Percentiles rank a stretch among this genome's conserved stretches.
Conservation (phyloP, 352 stramenopile species). For the Blastocystis hominis region DNA sequence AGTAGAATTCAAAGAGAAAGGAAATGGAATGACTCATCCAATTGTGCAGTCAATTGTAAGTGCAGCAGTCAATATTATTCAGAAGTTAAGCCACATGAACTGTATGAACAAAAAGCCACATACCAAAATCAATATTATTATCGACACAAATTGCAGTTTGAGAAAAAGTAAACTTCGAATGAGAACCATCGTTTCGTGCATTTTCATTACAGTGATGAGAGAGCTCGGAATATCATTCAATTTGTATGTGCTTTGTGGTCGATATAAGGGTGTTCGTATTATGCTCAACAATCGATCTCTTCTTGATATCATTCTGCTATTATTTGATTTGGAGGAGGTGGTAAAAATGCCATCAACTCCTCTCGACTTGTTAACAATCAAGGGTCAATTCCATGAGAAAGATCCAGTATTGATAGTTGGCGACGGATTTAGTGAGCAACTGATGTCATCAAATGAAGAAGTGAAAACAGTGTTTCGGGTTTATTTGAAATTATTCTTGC, state of each 20-base stretch:
- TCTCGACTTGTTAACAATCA: not conserved
- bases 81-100: not conserved
- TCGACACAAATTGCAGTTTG: constrained; percentile 12
- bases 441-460: not conserved
- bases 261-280: not conserved
- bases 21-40: not conserved
- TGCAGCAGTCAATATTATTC: not conserved
- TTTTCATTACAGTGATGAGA: not conserved
- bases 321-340: constrained; percentile 31
- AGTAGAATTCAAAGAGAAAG: not conserved
- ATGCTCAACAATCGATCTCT: not conserved
- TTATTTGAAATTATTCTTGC: not conserved
- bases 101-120: not conserved
- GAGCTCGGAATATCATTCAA: no score
- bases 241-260: not conserved
- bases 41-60: not conserved
- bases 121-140: not conserved
- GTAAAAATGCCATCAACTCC: constrained; percentile 33
- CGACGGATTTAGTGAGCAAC: constrained; percentile 46
- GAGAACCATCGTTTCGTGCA: not conserved
- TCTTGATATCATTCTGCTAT: not conserved
- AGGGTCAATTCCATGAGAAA: not conserved
- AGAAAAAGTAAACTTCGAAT: not conserved
- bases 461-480: not conserved
- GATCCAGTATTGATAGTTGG: not conserved